Base-by-base conservation (phyloP, 1,284 basidiomycete genomes). In the Malassezia equina region DNA sequence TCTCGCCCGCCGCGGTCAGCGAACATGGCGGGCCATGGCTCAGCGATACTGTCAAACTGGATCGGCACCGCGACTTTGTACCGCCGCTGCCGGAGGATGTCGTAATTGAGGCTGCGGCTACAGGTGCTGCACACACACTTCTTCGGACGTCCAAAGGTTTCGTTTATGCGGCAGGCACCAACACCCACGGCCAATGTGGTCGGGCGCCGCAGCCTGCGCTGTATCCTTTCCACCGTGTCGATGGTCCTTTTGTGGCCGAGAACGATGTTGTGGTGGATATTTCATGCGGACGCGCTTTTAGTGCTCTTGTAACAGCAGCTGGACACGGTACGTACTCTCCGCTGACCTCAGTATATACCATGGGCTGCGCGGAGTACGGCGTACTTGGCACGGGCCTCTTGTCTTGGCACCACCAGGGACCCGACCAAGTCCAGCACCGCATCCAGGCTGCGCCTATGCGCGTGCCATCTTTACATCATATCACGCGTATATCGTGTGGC, bases 291-390 rank as follows among this genome's bases (percentile, higher is more conserved):
- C 78, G 86, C 55, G 84, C 82, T 0, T 94, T 91, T 76, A 86
- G 87, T 1, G 31, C 31, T 5, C 75, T 90, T 15, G 81, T 91
- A 51, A 79, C 93, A 52, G 86, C 81, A 82, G 52, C 79, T 79
- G 23, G 91, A 90, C 19, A 84, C 84, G 79, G 52, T 51, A 34
- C 49, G 60, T 61, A 31, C 19, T 24, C n/a, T 15, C 12, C 5
- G 36, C 47, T 4, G 42, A 46, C 33, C 4, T 13, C 44, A 52
- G 87, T 94, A 2, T 95, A 86, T 69, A 81, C 88, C 0, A 84
- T 88, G 61, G 91, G 91, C 31, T 90, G 86, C 51, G 86, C 84
- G n/a, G 89, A 94, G 75, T 84, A 88, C 62, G 91, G 91, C 1
- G 89, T 94, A 64, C 79, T 95, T 0, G 91, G 90, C 1, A 91